Evolutionary conservation across 2,329 filamentous ascomycete genomes (phyloP).

Genomic region (Aspergillus tubingensis): DNA sequence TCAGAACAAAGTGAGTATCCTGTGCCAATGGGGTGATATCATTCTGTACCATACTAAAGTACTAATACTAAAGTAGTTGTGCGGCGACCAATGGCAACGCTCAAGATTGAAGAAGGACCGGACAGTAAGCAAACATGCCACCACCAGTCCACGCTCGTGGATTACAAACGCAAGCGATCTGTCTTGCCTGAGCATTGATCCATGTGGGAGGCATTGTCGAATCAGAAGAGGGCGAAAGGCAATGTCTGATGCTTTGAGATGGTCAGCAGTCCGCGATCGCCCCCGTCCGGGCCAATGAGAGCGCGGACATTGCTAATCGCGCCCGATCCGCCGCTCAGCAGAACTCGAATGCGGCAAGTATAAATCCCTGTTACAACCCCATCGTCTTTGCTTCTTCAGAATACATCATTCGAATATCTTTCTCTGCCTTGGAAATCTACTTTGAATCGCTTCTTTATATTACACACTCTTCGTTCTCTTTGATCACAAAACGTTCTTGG

Average conservation of each 20-base stretch:
- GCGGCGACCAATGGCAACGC: background rate
- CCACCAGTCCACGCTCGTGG: background rate
- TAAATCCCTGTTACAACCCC: background rate
- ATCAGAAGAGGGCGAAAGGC: background rate
- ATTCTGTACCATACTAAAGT: too few relatives aligned
- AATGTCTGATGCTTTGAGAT: background rate
- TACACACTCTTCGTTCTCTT: too few relatives aligned
- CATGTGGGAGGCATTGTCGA: background rate
- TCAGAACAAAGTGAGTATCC: background rate
- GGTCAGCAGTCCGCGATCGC: background rate
- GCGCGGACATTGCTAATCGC: background rate
- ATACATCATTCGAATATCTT: background rate
- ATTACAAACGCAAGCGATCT: conserved; percentile 2
- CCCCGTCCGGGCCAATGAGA: background rate
- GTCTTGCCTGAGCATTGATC: background rate
- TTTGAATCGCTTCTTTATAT: background rate
- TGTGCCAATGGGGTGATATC: too few relatives aligned
- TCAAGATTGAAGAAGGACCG: background rate
- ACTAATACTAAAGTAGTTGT: too few relatives aligned
- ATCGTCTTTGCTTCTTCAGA: background rate
- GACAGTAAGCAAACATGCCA: background rate
- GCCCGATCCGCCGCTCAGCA: background rate
- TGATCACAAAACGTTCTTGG: too few relatives aligned
- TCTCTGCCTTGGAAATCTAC: background rate
- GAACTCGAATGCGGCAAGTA: background rate